A percentile compares a stretch with the other conserved stretches of the same genome.
These are phyloP conservation scores for Hura crepitans DNA, from an alignment of 441 rosid genomes.

Conservation along the genomic window DNA sequence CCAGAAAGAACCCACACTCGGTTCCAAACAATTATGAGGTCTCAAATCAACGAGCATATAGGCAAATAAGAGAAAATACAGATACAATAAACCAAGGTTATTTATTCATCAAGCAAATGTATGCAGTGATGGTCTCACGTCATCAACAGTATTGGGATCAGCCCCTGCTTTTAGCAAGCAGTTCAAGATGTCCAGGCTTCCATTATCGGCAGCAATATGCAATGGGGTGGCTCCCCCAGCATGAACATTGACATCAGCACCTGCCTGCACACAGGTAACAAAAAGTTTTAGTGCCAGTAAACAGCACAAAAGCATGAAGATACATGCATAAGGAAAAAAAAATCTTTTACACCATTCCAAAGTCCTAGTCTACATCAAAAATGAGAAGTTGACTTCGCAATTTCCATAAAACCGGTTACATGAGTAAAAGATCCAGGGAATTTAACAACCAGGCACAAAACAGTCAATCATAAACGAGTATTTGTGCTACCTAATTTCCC, in stretches of 20 bases:
- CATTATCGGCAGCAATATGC: slow-evolving; percentile 85
- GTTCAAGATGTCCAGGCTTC: slow-evolving; percentile 59
- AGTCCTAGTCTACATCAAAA: background rate
- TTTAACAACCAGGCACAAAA: slow-evolving; percentile 3
- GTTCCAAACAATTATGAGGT: background rate
- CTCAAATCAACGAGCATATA: slow-evolving; percentile 1
- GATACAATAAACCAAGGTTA: background rate
- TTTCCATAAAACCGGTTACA: background rate
- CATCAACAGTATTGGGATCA: slow-evolving; percentile 70
- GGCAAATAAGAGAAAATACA: slow-evolving; percentile 2
- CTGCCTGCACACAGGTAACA: slow-evolving; percentile 51
- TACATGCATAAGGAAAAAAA: background rate
- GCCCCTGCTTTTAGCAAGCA: slow-evolving; percentile 78
- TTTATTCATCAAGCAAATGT: slow-evolving; percentile 7
- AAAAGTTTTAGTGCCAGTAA: background rate
- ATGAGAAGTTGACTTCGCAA: background rate
- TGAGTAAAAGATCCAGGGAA: background rate
- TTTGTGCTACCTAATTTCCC: background rate
- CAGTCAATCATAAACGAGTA: background rate
- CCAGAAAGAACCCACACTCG: slow-evolving; percentile 5
- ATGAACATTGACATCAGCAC: slow-evolving; percentile 65
- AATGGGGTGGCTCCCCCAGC: slow-evolving; percentile 94
- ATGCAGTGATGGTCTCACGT: slow-evolving; percentile 40
- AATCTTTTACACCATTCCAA: background rate
- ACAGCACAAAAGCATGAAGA: background rate